A percentile compares a stretch with the other conserved stretches of the same genome.
Conservation (phyloP, 2,329 filamentous ascomycete genomes). For the Endothia cerciana region DNA sequence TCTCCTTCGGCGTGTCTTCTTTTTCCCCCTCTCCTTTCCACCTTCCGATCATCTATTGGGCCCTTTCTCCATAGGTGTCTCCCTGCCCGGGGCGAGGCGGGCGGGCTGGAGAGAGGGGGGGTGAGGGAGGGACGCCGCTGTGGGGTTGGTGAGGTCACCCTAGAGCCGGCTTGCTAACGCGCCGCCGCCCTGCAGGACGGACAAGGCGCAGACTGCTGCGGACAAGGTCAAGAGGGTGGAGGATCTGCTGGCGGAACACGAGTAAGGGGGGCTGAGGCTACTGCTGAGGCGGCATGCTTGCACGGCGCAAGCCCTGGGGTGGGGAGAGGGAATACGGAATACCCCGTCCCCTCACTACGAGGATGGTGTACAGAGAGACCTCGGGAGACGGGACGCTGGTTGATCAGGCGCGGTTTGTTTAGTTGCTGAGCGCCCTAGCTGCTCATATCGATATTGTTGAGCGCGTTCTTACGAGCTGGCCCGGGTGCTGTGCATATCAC, state of each 20-base stretch:
- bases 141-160: not conserved
- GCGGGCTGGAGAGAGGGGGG: no score
- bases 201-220: constrained; percentile 80
- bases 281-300: no score
- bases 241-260: constrained; percentile 47
- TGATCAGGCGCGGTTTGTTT: no score
- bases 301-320: no score
- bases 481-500: not conserved
- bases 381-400: no score
- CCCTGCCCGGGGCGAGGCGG: no score
- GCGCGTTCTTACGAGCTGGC: not conserved
- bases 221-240: constrained; percentile 75
- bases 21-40: not conserved
- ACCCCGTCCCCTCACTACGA: no score
- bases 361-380: no score
- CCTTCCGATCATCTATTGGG: no score
- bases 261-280: constrained; percentile 1
- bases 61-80: no score
- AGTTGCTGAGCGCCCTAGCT: not conserved
- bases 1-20: constrained; percentile 16
- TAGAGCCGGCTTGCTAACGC: not conserved
- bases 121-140: not conserved
- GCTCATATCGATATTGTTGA: not conserved
- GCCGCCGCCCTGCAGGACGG: constrained; percentile 59
- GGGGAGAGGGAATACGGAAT: no score